phyloP scores from a whole-genome alignment of 2,329 filamentous ascomycete species.

The Aspergillus fructus region DNA sequence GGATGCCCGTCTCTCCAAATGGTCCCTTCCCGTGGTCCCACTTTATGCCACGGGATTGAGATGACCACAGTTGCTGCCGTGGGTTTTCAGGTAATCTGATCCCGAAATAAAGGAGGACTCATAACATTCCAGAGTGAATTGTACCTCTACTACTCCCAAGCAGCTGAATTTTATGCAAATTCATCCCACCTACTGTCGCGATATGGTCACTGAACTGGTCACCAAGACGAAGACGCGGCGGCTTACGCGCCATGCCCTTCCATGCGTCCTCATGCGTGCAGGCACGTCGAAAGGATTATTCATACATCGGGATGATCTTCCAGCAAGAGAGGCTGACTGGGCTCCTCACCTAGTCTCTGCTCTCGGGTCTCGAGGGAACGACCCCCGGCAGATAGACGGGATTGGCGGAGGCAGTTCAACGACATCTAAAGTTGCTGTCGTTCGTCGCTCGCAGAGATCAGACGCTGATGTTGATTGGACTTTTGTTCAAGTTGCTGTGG shows the following conservation, averaged over 20 bases:
- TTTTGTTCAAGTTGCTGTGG: constrained; percentile 65
- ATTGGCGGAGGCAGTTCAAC: constrained; percentile 66
- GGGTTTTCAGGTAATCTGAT: not conserved
- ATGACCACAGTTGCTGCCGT: not conserved
- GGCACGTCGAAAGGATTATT: constrained; percentile 5
- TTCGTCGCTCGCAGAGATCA: constrained; percentile 49
- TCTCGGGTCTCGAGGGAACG: not conserved
- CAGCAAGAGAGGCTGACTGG: not conserved
- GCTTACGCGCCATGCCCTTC: not conserved
- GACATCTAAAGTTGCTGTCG: constrained; percentile 66
- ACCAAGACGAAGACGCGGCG: not conserved
- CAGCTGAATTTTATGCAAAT: too few species aligned
- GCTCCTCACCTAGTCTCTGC: not conserved
- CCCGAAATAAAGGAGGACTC: not conserved
- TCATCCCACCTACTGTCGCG: not conserved
- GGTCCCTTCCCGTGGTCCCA: not conserved
- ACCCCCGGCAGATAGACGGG: constrained; percentile 59
- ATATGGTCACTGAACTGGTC: not conserved
- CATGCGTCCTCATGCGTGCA: constrained; percentile 1
- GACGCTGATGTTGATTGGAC: constrained; percentile 65
- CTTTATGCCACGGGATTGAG: not conserved
- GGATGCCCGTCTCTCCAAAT: not conserved
- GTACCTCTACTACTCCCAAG: not conserved
- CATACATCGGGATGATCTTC: not conserved
- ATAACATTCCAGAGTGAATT: not conserved